Conservation (phyloP, 164 flowering plant species). For the Nymphaea colorata region DNA sequence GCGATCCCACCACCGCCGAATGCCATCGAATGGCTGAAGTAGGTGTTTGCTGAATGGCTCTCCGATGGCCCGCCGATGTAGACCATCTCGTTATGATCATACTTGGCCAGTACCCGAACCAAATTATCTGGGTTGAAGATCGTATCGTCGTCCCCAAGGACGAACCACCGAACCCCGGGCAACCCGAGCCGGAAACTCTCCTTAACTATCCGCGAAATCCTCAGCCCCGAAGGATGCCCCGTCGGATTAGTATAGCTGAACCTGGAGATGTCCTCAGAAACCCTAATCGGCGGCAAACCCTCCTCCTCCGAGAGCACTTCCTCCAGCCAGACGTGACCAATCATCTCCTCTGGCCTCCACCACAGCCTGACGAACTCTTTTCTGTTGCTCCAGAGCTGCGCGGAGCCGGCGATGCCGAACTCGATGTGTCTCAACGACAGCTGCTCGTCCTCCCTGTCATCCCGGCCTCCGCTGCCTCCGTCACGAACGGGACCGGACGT, state of each 20-base stretch:
- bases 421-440: constrained; percentile 32
- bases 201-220: constrained; percentile 40
- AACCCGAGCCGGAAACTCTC: constrained; percentile 38
- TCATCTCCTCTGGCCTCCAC: constrained; percentile 48
- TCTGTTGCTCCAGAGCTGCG: constrained; percentile 43
- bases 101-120: constrained; percentile 36
- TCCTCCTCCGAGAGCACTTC: constrained; percentile 19
- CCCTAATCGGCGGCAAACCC: constrained; percentile 32
- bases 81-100: constrained; percentile 35
- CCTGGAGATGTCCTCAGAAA: constrained; percentile 49
- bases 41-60: constrained; percentile 49
- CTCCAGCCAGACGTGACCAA: constrained; percentile 64
- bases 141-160: constrained; percentile 55
- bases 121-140: constrained; percentile 45
- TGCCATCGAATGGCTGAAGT: constrained; percentile 50
- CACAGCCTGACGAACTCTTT: constrained; percentile 46
- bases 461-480: not conserved
- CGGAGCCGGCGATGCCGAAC: constrained; percentile 56
- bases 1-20: constrained; percentile 66
- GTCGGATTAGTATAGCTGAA: constrained; percentile 56
- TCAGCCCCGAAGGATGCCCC: constrained; percentile 52
- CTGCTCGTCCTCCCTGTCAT: not conserved
- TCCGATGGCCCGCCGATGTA: constrained; percentile 50
- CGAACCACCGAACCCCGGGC: constrained; percentile 52
- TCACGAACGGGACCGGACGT: not conserved